Base-by-base conservation (phyloP, 805 yeast species). In the Myxozyma udenii region DNA sequence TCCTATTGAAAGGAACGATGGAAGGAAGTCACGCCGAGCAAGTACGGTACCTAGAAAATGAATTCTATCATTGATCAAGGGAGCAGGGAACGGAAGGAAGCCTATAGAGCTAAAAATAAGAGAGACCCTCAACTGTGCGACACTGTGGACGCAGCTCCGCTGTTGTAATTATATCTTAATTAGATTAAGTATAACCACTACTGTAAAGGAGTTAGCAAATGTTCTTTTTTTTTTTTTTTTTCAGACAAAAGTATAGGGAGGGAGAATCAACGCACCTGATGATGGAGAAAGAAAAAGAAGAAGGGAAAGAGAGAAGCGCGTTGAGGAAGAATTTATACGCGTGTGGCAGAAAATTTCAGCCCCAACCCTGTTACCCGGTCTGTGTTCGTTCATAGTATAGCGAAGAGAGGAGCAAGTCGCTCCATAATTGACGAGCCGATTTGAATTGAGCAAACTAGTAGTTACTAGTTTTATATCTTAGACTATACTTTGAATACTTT, bases 81-180 rank as follows among this genome's bases (percentile, higher is more conserved):
- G 58, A 55, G 59, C 59, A 55, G 59, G 59, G 59, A 55, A 55
- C 59, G 59, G 59, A 55, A 47, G 59, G 53, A 44, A 37, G 47
- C 57, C 59, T 55, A 55, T 46, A 24, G 47, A 23, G 44, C 33
- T 9, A 28, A 28, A 28, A 21, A 48, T 12, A 44, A 55, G 53
- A 18, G 51, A 33, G 51, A 46, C 59, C 59, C 59, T 55, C 59
- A 55, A 55, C 59, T 55, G 41, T 48, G 59, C 59, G 33, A 9
- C 33, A 28, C 12, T 28, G 12, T 26, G 48, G 41, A 47, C 42
- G 59, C 59, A 46, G 59, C 59, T 52, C 58, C 57, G 14, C 46
- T 37, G 48, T 55, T 55, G 59, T 53, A 55, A 55, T 55, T 55
- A 55, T 55, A 55, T 48, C 24, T 47, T 41, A 48, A 35, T 28